These are phyloP conservation scores for Tetradesmus lagerheimii DNA, from an alignment of 139 green algal genomes.

Conservation along the genomic window DNA sequence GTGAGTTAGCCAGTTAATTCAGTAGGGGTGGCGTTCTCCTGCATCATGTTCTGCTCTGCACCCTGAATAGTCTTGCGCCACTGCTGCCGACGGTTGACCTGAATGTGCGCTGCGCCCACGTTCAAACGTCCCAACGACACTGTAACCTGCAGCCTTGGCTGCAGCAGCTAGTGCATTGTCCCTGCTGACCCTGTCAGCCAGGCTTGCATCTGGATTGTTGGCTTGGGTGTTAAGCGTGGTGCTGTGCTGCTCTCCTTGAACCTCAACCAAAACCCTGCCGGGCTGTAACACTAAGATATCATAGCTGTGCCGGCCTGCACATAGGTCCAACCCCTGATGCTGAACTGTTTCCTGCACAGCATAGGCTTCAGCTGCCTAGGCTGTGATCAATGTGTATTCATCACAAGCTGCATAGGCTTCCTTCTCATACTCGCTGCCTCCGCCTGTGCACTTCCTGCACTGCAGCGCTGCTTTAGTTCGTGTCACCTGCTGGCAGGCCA, in stretches of 20 bases:
- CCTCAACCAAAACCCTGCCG: not conserved
- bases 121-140: not conserved
- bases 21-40: not conserved
- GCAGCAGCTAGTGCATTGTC: conserved; percentile 1
- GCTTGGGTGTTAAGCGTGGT: conserved; percentile 3
- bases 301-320: not conserved
- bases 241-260: conserved; percentile 14
- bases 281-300: not conserved
- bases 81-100: not conserved
- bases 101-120: not conserved
- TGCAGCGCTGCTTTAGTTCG: not conserved
- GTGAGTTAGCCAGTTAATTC: conserved; percentile 1
- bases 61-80: not conserved
- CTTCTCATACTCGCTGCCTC: not conserved
- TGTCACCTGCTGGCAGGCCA: not conserved
- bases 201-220: not conserved
- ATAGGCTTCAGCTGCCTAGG: not conserved
- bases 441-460: not conserved
- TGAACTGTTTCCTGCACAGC: not conserved
- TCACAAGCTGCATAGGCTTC: not conserved
- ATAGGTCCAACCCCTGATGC: not conserved
- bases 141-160: not conserved
- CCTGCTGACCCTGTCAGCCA: not conserved
- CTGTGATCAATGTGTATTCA: not conserved
- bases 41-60: not conserved